Evolutionary conservation across 345 rosid genomes (phyloP), one percentile per base, ranked within the genome.

Genomic region (Trapa bicornis): DNA sequence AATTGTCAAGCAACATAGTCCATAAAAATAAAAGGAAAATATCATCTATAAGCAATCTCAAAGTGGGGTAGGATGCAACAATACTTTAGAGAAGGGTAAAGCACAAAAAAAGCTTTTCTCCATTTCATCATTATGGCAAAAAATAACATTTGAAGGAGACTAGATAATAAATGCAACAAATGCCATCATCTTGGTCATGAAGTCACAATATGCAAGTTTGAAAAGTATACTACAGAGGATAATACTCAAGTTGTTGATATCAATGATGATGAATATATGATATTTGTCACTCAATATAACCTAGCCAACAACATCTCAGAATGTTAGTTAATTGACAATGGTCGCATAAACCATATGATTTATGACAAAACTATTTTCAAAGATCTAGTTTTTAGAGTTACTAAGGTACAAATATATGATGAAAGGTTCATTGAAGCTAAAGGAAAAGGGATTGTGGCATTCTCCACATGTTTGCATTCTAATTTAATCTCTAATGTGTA

Each of bases 81-180:
- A 3, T 3, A 3, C 3, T 3, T 29, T 13, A 9, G 17, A 53
- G 2, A 53, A 53, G 0, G 58, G 58, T 13, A 53, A 53, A 29
- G 29, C 29, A 22, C 29, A 53, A 53, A 53, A 53, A 53, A 29
- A 9, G 58, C 11, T 53, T 53, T 9, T 29, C 58, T 2, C 3
- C 11, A 2, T 53, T 16, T 29, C 14, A 53, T 16, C 58, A 4
- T 35, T 68, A 35, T 53, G 71, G 37, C 0, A 1, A 37, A 12
- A 41, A 37, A n/a, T 3, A 4, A 8, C 3, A 1, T 6, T 29
- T 17, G 71, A 56, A 37, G 45, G 33, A 70, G 62, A 8, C 61
- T 47, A 7, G 47, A 70, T 70, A 67, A 60, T 6, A 62, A 48
- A 16, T 63, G 67, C 68, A 47, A 1, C n/a, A 70, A 64, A 15